Base-by-base conservation (phyloP, 768 basidiomycete genomes). In the Tubosaeta sp. region DNA sequence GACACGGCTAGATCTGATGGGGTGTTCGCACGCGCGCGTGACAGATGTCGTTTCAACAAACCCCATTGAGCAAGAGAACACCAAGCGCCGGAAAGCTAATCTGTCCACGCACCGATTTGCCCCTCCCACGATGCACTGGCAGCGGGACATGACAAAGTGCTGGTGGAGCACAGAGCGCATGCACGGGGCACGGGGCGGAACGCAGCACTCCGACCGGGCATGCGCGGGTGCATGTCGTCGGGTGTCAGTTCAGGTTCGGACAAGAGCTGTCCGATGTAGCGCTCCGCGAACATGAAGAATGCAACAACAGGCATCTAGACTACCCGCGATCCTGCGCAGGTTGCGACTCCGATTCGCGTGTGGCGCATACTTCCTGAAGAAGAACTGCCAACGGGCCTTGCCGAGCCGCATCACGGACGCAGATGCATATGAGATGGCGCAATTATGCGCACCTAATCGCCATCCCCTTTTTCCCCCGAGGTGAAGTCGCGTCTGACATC, bases 131-230 rank as follows among this genome's bases (percentile, higher is more conserved):
- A 34, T 3, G 19, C 45, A 34, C 12, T 22, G 9, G 16, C 6
- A 43, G 42, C 46, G 44, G 31, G 52, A 38, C 39, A 25, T 61
- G 43, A 60, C 52, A 19, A 32, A 39, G 33, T 16, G 42, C 25
- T n/a, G 6, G 22, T 13, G 26, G 42, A 7, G 26, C 25, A 10
- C 6, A 27, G n/a, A 5, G 10, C 13, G 41, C 14, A 42, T 2
- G 16, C 29, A 29, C 7, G 13, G 22, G 0, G 16, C 42, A 14
- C 5, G 6, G 7, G 16, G 22, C 13, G 41, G 17, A 5, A 27
- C 14, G 16, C 7, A 7, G 41, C 26, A 27, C 7, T 13, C 13
- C 42, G 14, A 25, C 29, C 42, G 42, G 42, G 14, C 8, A 27
- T 1, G 22, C 26, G 6, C 25, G 42, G 13, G 26, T 6, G 14